Conservation (phyloP, 1,139 yeast genomes). For the Blastobotrys illinoisensis region DNA sequence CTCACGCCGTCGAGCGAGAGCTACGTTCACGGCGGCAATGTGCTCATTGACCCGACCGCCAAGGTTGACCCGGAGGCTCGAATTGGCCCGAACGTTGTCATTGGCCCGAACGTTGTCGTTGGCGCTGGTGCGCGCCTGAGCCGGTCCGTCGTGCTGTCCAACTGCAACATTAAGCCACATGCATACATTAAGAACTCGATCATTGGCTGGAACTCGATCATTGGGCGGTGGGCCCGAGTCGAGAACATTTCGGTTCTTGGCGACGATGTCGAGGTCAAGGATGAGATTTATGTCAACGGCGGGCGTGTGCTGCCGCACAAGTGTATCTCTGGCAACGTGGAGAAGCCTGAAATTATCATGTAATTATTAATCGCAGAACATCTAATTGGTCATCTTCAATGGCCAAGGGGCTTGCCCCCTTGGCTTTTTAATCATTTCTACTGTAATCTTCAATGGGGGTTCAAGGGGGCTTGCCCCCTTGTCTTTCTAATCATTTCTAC, state of each 20-base stretch:
- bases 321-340: constrained; percentile 92
- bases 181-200: constrained; percentile 97
- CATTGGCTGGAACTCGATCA: constrained; percentile 98
- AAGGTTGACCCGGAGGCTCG: constrained; percentile 88
- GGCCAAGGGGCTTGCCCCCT: background rate
- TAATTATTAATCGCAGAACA: constrained; percentile 29
- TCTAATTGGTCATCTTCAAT: background rate
- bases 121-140: constrained; percentile 99
- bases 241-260: constrained; percentile 98
- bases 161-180: constrained; percentile 92
- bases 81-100: constrained; percentile 97
- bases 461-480: too few species aligned
- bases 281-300: constrained; percentile 97
- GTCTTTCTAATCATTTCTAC: too few species aligned
- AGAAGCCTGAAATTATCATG: constrained; percentile 97
- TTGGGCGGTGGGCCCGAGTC: constrained; percentile 98
- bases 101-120: constrained; percentile 93
- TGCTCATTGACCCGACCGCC: constrained; percentile 91
- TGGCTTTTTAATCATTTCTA: too few species aligned
- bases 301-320: constrained; percentile 99
- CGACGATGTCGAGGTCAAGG: constrained; percentile 97
- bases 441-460: too few species aligned
- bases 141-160: constrained; percentile 87
- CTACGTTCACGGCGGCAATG: constrained; percentile 87
- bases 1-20: constrained; percentile 59